A percentile compares a stretch with the other conserved stretches of the same genome.
Evolutionary conservation across 1,284 basidiomycete genomes (phyloP).

Genomic region (Uromyces viciae-fabae): DNA sequence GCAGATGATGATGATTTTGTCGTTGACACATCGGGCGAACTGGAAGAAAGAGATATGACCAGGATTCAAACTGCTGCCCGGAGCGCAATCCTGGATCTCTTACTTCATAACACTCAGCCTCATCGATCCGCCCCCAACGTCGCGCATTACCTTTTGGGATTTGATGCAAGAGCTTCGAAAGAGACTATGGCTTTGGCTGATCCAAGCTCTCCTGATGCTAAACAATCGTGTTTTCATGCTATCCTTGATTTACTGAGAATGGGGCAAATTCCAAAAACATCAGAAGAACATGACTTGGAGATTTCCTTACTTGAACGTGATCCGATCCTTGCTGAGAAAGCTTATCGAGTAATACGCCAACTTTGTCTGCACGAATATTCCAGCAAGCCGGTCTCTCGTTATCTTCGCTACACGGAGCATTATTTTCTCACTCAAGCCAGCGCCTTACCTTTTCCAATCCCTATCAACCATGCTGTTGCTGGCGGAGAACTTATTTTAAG

Average conservation of each 20-base stretch:
- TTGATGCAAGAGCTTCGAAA: constrained; percentile 61
- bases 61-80: constrained; percentile 67
- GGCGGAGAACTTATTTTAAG: constrained; percentile 68
- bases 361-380: constrained; percentile 81
- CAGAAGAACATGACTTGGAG: constrained; percentile 54
- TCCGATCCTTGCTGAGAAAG: constrained; percentile 79
- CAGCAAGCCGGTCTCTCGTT: constrained; percentile 75
- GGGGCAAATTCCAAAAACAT: constrained; percentile 64
- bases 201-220: constrained; percentile 65
- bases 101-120: constrained; percentile 72
- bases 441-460: constrained; percentile 61
- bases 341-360: constrained; percentile 77
- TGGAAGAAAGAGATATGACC: constrained; percentile 63
- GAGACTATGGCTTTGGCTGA: constrained; percentile 56
- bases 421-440: constrained; percentile 82
- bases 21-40: constrained; percentile 45
- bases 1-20: constrained; percentile 53
- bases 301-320: constrained; percentile 43
- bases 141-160: constrained; percentile 79
- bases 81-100: constrained; percentile 75
- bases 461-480: constrained; percentile 55
- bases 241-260: constrained; percentile 68
- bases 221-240: constrained; percentile 72
- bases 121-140: constrained; percentile 73
- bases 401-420: constrained; percentile 80